Conservation (phyloP, 164 flowering plant species). For the Chimonanthus salicifolius region DNA sequence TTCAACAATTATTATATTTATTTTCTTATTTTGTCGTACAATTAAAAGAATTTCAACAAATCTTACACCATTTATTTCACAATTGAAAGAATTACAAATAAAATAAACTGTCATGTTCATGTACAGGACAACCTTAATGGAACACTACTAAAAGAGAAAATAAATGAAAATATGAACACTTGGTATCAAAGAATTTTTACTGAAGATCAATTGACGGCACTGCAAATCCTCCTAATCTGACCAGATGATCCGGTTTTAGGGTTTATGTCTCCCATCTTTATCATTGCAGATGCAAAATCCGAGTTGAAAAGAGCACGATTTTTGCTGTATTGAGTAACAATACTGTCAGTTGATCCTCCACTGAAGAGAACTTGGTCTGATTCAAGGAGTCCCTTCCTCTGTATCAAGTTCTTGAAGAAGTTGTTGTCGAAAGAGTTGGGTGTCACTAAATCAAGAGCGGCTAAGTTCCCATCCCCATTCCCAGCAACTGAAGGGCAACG, state of each 20-base stretch:
- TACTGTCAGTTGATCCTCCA: constrained; percentile 10
- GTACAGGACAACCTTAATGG: too few relatives aligned
- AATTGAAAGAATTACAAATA: too few relatives aligned
- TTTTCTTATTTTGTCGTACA: too few relatives aligned
- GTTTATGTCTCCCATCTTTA: constrained; percentile 16
- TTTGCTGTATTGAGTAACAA: constrained; percentile 10
- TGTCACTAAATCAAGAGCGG: constrained; percentile 45
- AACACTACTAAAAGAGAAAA: too few relatives aligned
- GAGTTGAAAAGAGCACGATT: background rate
- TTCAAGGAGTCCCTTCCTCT: constrained; percentile 12
- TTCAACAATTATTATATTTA: too few relatives aligned
- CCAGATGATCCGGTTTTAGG: constrained; percentile 38
- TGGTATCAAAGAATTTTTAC: too few relatives aligned
- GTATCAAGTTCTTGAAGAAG: constrained; percentile 39
- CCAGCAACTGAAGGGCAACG: constrained; percentile 17
- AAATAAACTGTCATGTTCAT: too few relatives aligned
- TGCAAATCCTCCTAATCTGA: constrained; percentile 35
- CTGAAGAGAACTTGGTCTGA: constrained; percentile 17
- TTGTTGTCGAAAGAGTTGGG: constrained; percentile 39
- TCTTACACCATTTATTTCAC: too few relatives aligned
- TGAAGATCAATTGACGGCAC: constrained; percentile 13
- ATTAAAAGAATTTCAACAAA: too few relatives aligned
- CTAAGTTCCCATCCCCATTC: constrained; percentile 24
- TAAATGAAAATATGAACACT: too few relatives aligned
- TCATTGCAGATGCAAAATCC: constrained; percentile 16